A percentile compares a stretch with the other conserved stretches of the same genome.
Conservation (phyloP, 768 basidiomycete genomes). For the Rhizopogon vinicolor region DNA sequence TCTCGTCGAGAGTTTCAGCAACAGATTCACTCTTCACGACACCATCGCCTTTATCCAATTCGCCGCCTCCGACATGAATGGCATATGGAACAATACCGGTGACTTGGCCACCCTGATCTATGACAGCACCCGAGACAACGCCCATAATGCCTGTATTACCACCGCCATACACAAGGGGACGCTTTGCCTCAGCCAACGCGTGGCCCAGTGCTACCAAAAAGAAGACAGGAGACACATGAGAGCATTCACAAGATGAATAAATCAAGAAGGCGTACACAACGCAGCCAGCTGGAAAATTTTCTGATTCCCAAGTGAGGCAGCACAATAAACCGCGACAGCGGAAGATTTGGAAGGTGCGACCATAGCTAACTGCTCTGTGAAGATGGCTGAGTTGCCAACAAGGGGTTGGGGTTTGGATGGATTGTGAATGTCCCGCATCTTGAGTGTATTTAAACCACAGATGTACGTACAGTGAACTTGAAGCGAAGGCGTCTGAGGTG, state of each 20-base stretch:
- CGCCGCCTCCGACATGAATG: slow-evolving; percentile 63
- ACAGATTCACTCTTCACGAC: slow-evolving; percentile 14
- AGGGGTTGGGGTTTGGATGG: slow-evolving; percentile 3
- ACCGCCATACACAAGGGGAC: slow-evolving; percentile 84
- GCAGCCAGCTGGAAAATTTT: slow-evolving; percentile 66
- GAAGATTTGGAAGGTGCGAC: slow-evolving; percentile 26
- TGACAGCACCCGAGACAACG: slow-evolving; percentile 58
- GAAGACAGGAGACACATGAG: background rate
- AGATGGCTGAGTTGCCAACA: background rate
- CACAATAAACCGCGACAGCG: slow-evolving; percentile 82
- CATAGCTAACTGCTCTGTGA: slow-evolving; percentile 18
- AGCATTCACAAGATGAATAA: slow-evolving; percentile 5
- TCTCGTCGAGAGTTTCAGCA: slow-evolving; percentile 23
- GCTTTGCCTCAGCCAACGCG: slow-evolving; percentile 56
- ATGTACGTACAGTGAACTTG: slow-evolving; percentile 2
- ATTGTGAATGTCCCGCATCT: slow-evolving; percentile 7
- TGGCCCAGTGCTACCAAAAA: slow-evolving; percentile 56
- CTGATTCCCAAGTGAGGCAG: slow-evolving; percentile 62
- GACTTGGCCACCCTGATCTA: slow-evolving; percentile 65
- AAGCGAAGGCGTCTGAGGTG: background rate
- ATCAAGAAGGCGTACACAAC: slow-evolving; percentile 44
- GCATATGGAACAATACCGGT: slow-evolving; percentile 78
- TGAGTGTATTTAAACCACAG: slow-evolving; percentile 20
- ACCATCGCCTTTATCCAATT: slow-evolving; percentile 43
- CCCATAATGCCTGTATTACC: slow-evolving; percentile 87